Percentiles rank a stretch among this genome's conserved stretches.
Conservation (phyloP, 345 rosid genomes). For the Euphorbia tirucalli region DNA sequence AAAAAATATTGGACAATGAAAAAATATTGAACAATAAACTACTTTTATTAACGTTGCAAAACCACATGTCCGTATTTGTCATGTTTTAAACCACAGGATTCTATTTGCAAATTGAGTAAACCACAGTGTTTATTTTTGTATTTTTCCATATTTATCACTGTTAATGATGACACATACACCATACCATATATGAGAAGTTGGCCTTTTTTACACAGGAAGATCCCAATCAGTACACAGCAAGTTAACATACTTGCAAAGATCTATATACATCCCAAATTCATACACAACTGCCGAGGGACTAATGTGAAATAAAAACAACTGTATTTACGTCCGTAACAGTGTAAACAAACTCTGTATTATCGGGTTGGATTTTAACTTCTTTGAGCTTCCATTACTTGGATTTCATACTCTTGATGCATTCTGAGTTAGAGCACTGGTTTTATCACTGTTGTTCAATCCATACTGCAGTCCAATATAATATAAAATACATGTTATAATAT, state of each 20-base stretch:
- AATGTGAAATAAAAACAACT: neutral
- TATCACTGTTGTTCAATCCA: conserved; percentile 44
- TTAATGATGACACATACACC: neutral
- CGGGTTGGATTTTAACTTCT: conserved; percentile 2
- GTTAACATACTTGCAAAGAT: conserved; percentile 5
- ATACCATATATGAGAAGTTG: neutral
- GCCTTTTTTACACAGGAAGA: conserved; percentile 7
- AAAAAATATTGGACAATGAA: too few species aligned
- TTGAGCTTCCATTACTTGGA: conserved; percentile 29
- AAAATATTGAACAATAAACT: too few species aligned
- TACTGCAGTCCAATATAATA: conserved; percentile 40
- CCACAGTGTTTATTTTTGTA: too few species aligned
- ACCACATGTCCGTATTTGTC: too few species aligned
- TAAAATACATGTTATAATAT: neutral
- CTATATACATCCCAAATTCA: conserved; percentile 18
- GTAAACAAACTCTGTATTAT: neutral
- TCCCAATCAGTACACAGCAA: conserved; percentile 4
- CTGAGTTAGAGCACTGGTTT: conserved; percentile 27
- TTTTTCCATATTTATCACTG: neutral
- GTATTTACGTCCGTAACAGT: conserved; percentile 1
- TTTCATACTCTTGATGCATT: conserved; percentile 40
- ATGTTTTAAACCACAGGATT: too few species aligned
- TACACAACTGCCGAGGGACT: neutral
- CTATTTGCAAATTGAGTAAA: too few species aligned
- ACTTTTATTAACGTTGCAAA: too few species aligned